Evolutionary conservation across 352 stramenopile species (phyloP).

Genomic region (Pythium guiyangense): DNA sequence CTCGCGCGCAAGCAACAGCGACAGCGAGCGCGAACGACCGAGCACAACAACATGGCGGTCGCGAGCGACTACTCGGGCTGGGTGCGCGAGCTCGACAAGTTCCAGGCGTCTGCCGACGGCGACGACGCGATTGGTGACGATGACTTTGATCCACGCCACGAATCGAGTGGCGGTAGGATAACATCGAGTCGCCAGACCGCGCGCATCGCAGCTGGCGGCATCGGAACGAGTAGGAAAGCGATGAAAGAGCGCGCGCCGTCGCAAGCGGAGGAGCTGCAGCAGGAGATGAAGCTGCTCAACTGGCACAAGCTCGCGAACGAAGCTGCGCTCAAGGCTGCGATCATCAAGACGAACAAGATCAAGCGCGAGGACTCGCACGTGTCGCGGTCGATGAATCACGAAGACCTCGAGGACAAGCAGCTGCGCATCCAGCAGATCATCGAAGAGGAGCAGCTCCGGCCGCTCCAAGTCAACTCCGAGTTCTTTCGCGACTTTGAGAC

Average conservation of each 20-base stretch:
- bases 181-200: constrained; percentile 5
- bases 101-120: constrained; percentile 4
- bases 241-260: constrained; percentile 18
- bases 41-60: constrained; percentile 7
- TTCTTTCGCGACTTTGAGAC: constrained; percentile 85
- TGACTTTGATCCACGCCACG: constrained; percentile 10
- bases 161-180: constrained; percentile 4
- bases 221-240: constrained; percentile 8
- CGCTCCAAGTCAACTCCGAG: constrained; percentile 86
- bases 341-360: constrained; percentile 88
- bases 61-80: constrained; percentile 17
- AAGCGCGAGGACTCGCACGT: constrained; percentile 68
- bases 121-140: neutral
- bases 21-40: neutral
- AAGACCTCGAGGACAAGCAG: constrained; percentile 77
- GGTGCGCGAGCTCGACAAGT: constrained; percentile 17
- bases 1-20: neutral
- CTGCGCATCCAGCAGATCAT: constrained; percentile 90
- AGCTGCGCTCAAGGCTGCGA: constrained; percentile 87
- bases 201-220: neutral
- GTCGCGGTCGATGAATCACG: constrained; percentile 31
- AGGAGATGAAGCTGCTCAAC: constrained; percentile 93
- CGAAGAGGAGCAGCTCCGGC: constrained; percentile 89
- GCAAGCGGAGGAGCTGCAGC: constrained; percentile 80
- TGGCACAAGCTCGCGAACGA: constrained; percentile 95